These are phyloP conservation scores for Inosperma sp. DNA, from an alignment of 768 basidiomycete species.

Conservation along the genomic window DNA sequence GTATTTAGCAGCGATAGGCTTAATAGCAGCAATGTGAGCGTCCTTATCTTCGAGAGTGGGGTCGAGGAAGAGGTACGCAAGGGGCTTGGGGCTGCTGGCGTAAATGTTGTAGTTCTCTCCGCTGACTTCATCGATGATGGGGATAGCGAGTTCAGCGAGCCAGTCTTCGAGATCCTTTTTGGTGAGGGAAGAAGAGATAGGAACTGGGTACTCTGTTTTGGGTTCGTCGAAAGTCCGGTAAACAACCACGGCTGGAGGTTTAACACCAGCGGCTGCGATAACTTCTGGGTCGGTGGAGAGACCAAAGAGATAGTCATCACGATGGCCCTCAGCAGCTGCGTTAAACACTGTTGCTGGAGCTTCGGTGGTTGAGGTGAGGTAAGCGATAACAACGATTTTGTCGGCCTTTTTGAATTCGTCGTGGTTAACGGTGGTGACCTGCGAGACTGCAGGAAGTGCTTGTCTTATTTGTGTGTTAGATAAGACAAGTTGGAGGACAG, in stretches of 20 bases:
- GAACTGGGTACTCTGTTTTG: slow-evolving; percentile 59
- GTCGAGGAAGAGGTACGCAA: slow-evolving; percentile 94
- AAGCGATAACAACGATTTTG: slow-evolving; percentile 87
- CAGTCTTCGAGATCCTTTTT: slow-evolving; percentile 66
- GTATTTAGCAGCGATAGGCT: slow-evolving; percentile 73
- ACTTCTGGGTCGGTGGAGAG: slow-evolving; percentile 66
- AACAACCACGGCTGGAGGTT: slow-evolving; percentile 80
- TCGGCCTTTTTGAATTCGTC: slow-evolving; percentile 85
- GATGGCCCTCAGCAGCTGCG: slow-evolving; percentile 76
- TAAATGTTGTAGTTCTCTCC: slow-evolving; percentile 91
- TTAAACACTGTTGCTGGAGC: slow-evolving; percentile 71
- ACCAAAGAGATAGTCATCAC: slow-evolving; percentile 94
- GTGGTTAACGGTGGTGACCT: slow-evolving; percentile 70
- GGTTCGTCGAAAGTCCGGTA: slow-evolving; percentile 94
- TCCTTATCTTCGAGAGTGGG: slow-evolving; percentile 64
- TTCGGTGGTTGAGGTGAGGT: slow-evolving; percentile 69
- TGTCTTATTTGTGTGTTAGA: slow-evolving; percentile 44
- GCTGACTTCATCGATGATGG: slow-evolving; percentile 86
- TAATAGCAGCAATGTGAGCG: slow-evolving; percentile 59
- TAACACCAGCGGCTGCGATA: slow-evolving; percentile 66
- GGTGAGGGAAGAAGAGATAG: slow-evolving; percentile 50
- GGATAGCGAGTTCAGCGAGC: slow-evolving; percentile 80
- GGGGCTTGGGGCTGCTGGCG: slow-evolving; percentile 74
- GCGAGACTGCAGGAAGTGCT: slow-evolving; percentile 87
- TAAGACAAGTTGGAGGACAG: slow-evolving; percentile 9